A percentile compares a stretch with the other conserved stretches of the same genome.
Conservation (phyloP, 2,329 filamentous ascomycete species). For the Aspergillus eucalypticola region DNA sequence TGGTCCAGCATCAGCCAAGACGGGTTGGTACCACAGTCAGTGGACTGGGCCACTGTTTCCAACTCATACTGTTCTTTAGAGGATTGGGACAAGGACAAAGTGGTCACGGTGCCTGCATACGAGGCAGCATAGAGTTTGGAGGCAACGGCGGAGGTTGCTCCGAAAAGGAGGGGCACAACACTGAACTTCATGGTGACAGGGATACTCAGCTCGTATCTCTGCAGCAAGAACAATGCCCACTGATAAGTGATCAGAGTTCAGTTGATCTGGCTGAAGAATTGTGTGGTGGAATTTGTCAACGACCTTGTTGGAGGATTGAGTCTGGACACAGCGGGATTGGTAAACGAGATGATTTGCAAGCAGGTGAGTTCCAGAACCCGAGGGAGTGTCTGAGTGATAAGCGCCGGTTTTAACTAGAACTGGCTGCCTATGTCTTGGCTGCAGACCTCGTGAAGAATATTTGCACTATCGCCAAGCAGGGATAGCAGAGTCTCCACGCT, state of each 20-base stretch:
- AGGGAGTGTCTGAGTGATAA: background rate
- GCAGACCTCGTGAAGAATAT: background rate
- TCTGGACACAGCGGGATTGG: background rate
- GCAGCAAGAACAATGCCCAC: background rate
- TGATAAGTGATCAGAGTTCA: background rate
- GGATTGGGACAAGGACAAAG: constrained; percentile 26
- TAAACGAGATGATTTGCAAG: constrained; percentile 1
- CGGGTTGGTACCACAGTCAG: constrained; percentile 20
- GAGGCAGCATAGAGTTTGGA: constrained; percentile 35
- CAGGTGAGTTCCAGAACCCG: background rate
- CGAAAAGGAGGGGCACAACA: background rate
- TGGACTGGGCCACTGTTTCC: constrained; percentile 11
- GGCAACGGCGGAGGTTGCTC: background rate
- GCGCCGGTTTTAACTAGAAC: background rate
- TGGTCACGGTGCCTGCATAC: constrained; percentile 35
- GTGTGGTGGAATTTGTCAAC: background rate
- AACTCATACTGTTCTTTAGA: constrained; percentile 7
- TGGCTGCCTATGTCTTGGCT: background rate
- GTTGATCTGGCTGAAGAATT: background rate
- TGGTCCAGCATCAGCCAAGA: constrained; percentile 25
- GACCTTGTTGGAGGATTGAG: background rate
- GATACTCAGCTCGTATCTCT: background rate
- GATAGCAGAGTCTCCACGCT: background rate
- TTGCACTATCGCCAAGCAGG: background rate
- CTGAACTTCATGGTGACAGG: background rate